A percentile compares a stretch with the other conserved stretches of the same genome.
phyloP scores from a whole-genome alignment of 192 early-diverging fungal species.

The Lobosporangium transversale region DNA sequence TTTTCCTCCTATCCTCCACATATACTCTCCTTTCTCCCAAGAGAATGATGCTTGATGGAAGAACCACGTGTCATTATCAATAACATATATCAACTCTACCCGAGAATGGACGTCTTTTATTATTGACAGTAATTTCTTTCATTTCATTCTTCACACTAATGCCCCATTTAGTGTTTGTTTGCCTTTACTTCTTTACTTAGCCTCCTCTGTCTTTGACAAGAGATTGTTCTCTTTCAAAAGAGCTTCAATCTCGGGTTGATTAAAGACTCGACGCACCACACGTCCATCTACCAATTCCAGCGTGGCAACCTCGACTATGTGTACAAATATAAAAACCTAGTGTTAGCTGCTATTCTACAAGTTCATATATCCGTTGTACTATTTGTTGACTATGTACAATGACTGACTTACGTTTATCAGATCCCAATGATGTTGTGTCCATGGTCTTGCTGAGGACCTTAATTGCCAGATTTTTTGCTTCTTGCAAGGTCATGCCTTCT shows the following conservation, averaged over 20 bases:
- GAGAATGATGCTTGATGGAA: no score
- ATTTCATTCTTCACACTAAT: no score
- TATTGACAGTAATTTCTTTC: no score
- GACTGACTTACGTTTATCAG: slow-evolving; percentile 85
- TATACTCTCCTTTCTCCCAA: no score
- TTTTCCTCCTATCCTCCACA: no score
- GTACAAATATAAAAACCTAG: slow-evolving; percentile 9
- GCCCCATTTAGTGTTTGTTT: no score
- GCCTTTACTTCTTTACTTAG: no score
- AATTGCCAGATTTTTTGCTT: slow-evolving; percentile 91
- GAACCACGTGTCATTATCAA: no score
- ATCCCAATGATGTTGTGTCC: slow-evolving; percentile 90
- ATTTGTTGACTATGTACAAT: not conserved
- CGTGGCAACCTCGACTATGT: slow-evolving; percentile 90
- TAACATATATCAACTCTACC: no score
- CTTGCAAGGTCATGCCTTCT: slow-evolving; percentile 75
- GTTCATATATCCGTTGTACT: not conserved
- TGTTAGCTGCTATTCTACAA: not conserved
- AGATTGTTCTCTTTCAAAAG: slow-evolving; percentile 84
- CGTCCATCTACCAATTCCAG: slow-evolving; percentile 69
- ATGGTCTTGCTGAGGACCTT: slow-evolving; percentile 98
- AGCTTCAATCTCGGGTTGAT: slow-evolving; percentile 81
- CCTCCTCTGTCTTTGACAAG: slow-evolving; percentile 51
- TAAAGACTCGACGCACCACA: slow-evolving; percentile 75
- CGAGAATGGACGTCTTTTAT: no score